Base-by-base conservation (phyloP, 1,284 basidiomycete genomes). In the Heimioporus retisporus region DNA sequence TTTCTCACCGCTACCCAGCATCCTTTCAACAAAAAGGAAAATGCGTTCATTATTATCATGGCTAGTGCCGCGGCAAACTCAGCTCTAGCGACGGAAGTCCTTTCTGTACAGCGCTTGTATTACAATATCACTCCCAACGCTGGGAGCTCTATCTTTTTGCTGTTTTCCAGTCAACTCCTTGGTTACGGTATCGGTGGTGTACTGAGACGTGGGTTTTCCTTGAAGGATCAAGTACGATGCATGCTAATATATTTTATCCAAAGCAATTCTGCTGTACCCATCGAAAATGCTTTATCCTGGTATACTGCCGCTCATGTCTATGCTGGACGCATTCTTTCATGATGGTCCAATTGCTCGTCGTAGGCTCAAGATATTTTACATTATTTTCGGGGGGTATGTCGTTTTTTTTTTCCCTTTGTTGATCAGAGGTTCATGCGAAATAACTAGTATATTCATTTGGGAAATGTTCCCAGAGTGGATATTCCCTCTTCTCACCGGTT, bases 1-100 rank as follows among this genome's bases (percentile, higher is more conserved):
- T n/a, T 13, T 2, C 16, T 60, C 28, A 28, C 28, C 28, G 28
- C 28, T 28, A 28, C 28, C 28, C 28, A 84, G 86, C 77, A 81
- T 63, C 77, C 82, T 19, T 81, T 81, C 73, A 81, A 83, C 67
- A 81, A 80, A 68, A 84, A 83, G 65, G 87, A 92, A 71, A 88
- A 90, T 75, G 87, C 87, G 0, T 86, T 87, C 42, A 87, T 92
- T 53, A 84, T 90, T 25, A 90, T 92, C 70, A 90, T 92, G 88
- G 77, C 90, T 3, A 88, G 88, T 51, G 89, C 91, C 6, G 89
- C 90, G 1, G 85, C 88, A 3, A 85, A 85, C 10, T 87, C 88
- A 0, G 90, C 91, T 1, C 83, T 90, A 54, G 91, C 86, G 2
- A 90, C 90, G 59, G 86, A 90, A 65, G 83, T 93, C 53, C 84